phyloP scores from a whole-genome alignment of 2,329 filamentous ascomycete species.

The Waltergamsia citrina region DNA sequence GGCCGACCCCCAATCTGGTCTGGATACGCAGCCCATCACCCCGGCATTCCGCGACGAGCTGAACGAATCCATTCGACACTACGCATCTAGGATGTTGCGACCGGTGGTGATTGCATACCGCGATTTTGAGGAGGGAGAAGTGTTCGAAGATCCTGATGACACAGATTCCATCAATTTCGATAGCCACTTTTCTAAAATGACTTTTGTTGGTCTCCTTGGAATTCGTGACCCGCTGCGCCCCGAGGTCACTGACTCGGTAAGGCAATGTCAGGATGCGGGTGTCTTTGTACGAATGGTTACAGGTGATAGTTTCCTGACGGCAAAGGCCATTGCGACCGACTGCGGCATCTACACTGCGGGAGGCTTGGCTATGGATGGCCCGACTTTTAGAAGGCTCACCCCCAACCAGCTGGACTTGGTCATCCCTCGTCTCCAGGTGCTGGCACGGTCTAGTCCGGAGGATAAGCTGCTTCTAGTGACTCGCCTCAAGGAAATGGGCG shows the following conservation, averaged over 20 bases:
- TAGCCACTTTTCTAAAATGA: too few species aligned
- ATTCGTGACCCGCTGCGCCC: conserved; percentile 36
- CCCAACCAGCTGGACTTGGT: conserved; percentile 38
- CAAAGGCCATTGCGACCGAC: conserved; percentile 33
- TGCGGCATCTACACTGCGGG: conserved; percentile 43
- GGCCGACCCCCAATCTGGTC: conserved; percentile 19
- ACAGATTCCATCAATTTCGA: too few species aligned
- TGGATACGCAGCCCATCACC: conserved; percentile 25
- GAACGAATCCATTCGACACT: too few species aligned
- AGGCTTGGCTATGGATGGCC: conserved; percentile 49
- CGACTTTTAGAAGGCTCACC: conserved; percentile 42
- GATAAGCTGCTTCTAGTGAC: conserved; percentile 55
- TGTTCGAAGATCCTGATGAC: conserved; percentile 26
- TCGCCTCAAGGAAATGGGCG: conserved; percentile 51
- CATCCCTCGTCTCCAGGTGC: conserved; percentile 51
- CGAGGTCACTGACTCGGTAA: conserved; percentile 29
- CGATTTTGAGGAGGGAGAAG: conserved; percentile 29
- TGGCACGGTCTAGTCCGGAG: conserved; percentile 55
- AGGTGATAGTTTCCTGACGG: conserved; percentile 42
- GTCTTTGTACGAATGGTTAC: conserved; percentile 39
- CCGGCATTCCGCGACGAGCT: conserved; percentile 19
- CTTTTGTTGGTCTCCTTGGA: conserved; percentile 41
- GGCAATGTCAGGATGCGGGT: conserved; percentile 31
- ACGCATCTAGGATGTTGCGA: too few species aligned
- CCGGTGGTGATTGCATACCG: too few species aligned